These are phyloP conservation scores for Quercus lobata DNA, from an alignment of 331 rosid genomes.

Conservation along the genomic window DNA sequence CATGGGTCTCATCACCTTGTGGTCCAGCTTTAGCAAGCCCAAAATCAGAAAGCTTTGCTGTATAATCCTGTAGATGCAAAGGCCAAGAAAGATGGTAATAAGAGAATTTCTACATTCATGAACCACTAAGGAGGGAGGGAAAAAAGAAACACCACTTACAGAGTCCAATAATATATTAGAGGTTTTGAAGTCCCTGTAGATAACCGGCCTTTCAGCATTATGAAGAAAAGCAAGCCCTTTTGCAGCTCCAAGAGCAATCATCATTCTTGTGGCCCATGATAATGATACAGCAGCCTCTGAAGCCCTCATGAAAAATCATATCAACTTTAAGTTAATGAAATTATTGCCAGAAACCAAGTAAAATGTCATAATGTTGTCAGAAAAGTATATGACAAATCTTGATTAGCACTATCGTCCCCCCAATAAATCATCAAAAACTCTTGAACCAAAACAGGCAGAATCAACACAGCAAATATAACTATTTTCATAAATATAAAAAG, in stretches of 20 bases:
- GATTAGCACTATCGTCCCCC: not conserved
- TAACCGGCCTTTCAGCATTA: constrained; percentile 63
- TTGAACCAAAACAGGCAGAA: not conserved
- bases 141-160: constrained; percentile 32
- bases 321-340: not conserved
- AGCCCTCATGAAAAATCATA: constrained; percentile 10
- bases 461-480: not conserved
- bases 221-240: constrained; percentile 67
- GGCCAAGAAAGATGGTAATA: not conserved
- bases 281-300: constrained; percentile 47
- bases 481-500: not conserved
- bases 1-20: constrained; percentile 44
- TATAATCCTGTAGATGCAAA: constrained; percentile 42
- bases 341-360: not conserved
- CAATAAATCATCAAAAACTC: not conserved
- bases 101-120: not conserved
- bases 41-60: constrained; percentile 58
- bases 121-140: not conserved
- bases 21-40: constrained; percentile 69
- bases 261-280: constrained; percentile 51
- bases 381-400: not conserved
- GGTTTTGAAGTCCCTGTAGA: constrained; percentile 60
- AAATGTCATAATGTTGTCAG: not conserved
- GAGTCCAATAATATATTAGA: constrained; percentile 60
- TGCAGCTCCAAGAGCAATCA: constrained; percentile 65